Percentiles rank a stretch among this genome's conserved stretches.
Conservation (phyloP, 768 basidiomycete genomes). For the Neoboletus subvelutipes region DNA sequence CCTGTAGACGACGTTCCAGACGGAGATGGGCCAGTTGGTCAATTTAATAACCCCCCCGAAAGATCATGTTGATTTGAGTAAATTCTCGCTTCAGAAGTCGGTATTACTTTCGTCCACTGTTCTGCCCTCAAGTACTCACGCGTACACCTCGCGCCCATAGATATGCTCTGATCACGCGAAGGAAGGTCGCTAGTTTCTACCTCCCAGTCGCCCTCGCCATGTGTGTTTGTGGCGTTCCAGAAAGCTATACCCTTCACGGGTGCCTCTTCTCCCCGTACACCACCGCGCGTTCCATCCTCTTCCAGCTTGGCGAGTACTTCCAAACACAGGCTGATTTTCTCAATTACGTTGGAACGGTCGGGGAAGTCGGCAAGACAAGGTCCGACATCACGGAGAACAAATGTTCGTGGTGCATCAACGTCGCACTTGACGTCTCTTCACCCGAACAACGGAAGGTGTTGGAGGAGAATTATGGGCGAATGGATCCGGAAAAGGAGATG, state of each 20-base stretch:
- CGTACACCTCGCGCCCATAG: background rate
- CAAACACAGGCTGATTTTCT: slow-evolving; percentile 2
- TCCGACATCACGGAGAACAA: background rate
- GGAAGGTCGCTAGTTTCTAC: slow-evolving; percentile 2
- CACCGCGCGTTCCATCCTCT: background rate
- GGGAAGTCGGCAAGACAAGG: background rate
- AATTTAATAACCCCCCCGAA: background rate
- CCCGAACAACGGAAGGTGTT: background rate
- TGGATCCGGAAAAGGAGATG: background rate
- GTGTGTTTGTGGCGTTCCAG: slow-evolving; percentile 1
- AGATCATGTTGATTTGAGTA: background rate
- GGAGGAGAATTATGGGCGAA: background rate
- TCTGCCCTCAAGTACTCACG: background rate
- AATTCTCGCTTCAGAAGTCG: slow-evolving; percentile 4
- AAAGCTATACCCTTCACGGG: background rate
- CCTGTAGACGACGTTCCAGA: slow-evolving; percentile 3
- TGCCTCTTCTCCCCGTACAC: background rate
- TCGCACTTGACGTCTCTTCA: background rate
- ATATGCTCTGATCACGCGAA: background rate
- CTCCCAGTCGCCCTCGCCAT: slow-evolving; percentile 3
- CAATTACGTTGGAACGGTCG: background rate
- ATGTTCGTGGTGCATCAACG: slow-evolving; percentile 7
- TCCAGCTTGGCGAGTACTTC: slow-evolving; percentile 2
- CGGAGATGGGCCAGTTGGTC: slow-evolving; percentile 4
- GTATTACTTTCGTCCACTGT: background rate